Evolutionary conservation across 768 basidiomycete species (phyloP).

Genomic region (Cystofilobasidium macerans): DNA sequence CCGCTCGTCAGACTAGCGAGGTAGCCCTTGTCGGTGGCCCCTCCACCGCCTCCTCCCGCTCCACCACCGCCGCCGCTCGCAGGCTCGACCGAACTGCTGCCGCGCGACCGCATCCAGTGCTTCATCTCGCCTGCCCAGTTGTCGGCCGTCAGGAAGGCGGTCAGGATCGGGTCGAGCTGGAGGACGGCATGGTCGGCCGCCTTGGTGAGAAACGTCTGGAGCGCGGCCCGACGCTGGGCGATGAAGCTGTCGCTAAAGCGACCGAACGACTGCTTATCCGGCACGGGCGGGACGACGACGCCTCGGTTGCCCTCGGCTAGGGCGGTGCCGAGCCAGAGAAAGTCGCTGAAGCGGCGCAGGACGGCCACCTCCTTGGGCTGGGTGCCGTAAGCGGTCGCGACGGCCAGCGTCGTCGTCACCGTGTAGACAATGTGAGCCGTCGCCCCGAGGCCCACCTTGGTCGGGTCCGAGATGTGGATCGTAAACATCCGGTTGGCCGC

Average conservation of each 20-base stretch:
- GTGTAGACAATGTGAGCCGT: conserved; percentile 93
- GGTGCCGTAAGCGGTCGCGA: neutral
- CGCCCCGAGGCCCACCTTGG: conserved; percentile 92
- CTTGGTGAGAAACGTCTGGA: conserved; percentile 86
- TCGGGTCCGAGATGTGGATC: conserved; percentile 91
- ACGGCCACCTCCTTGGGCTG: conserved; percentile 59
- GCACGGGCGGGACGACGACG: conserved; percentile 89
- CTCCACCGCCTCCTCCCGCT: no score
- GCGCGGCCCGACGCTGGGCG: conserved; percentile 64
- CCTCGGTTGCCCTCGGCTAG: conserved; percentile 86
- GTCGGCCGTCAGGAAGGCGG: conserved; percentile 85
- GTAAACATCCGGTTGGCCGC: conserved; percentile 51
- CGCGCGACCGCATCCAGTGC: conserved; percentile 45
- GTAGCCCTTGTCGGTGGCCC: conserved; percentile 49
- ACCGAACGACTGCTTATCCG: conserved; percentile 84
- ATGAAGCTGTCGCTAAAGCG: conserved; percentile 89
- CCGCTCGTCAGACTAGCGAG: conserved; percentile 74
- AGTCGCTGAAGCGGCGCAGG: conserved; percentile 92
- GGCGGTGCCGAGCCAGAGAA: conserved; percentile 88
- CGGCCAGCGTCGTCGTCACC: conserved; percentile 68
- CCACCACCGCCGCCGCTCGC: conserved; percentile 61
- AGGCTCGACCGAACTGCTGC: conserved; percentile 42
- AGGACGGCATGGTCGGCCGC: conserved; percentile 85
- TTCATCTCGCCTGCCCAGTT: conserved; percentile 76
- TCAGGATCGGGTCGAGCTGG: conserved; percentile 74